A percentile compares a stretch with the other conserved stretches of the same genome.
phyloP scores from a whole-genome alignment of 1,139 yeast species.

The Candida glucosophila region DNA sequence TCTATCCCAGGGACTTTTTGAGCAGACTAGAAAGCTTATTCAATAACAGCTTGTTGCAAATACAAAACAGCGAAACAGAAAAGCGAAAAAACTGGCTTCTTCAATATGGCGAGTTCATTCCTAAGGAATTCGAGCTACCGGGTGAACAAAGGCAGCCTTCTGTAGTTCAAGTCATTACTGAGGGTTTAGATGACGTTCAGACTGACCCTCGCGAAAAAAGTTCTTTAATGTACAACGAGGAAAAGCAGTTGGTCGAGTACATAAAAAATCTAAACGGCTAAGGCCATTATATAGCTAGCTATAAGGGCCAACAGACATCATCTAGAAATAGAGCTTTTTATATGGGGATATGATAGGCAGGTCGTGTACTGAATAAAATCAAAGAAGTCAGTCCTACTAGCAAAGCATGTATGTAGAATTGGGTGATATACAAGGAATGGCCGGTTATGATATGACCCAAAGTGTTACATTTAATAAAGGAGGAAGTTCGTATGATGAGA shows the following conservation, averaged over 20 bases:
- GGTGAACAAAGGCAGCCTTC: constrained; percentile 31
- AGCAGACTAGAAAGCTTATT: constrained; percentile 23
- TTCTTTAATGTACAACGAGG: constrained; percentile 9
- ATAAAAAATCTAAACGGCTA: constrained; percentile 3
- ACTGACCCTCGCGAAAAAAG: constrained; percentile 10
- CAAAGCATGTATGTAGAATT: too few relatives aligned
- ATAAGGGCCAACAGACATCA: too few relatives aligned
- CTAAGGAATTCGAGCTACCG: constrained; percentile 32
- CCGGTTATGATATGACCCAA: too few relatives aligned
- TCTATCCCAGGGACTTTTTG: constrained; percentile 31
- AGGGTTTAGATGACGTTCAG: constrained; percentile 30
- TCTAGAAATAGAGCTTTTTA: too few relatives aligned
- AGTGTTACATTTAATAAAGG: too few relatives aligned
- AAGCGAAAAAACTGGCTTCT: constrained; percentile 30
- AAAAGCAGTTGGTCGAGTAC: constrained; percentile 15
- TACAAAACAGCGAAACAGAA: constrained; percentile 28
- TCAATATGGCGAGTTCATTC: constrained; percentile 35
- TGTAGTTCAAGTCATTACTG: constrained; percentile 35
- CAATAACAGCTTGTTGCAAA: constrained; percentile 21
- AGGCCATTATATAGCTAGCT: too few relatives aligned
- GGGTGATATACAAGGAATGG: too few relatives aligned
- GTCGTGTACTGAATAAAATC: too few relatives aligned
- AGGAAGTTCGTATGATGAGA: too few relatives aligned
- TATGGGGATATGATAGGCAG: too few relatives aligned
- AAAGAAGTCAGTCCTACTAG: too few relatives aligned